A percentile compares a stretch with the other conserved stretches of the same genome.
These are phyloP conservation scores for Sarocladiaceae sp. DNA, from an alignment of 2,329 filamentous ascomycete genomes.

Conservation along the genomic window DNA sequence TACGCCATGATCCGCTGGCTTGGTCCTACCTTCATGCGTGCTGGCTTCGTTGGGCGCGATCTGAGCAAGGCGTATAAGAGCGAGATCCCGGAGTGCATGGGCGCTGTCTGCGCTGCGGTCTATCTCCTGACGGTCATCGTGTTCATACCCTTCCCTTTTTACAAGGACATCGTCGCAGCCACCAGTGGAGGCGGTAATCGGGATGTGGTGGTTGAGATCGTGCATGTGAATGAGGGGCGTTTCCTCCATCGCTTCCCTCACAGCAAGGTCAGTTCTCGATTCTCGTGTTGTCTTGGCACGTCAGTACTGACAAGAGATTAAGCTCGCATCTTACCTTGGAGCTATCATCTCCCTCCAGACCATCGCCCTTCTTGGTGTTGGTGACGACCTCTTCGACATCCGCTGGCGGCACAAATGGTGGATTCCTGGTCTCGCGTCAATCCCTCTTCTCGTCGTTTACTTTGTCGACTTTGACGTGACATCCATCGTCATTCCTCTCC, in stretches of 20 bases:
- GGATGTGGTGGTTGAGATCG: slow-evolving; percentile 70
- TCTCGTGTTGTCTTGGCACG: background rate
- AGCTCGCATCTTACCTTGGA: slow-evolving; percentile 92
- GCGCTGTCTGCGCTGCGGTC: slow-evolving; percentile 83
- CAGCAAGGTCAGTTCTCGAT: slow-evolving; percentile 63
- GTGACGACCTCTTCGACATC: slow-evolving; percentile 96
- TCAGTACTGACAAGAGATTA: slow-evolving; percentile 3
- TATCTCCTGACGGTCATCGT: slow-evolving; percentile 84
- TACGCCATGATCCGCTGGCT: slow-evolving; percentile 92
- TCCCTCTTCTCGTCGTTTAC: slow-evolving; percentile 93
- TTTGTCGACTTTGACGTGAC: slow-evolving; percentile 98
- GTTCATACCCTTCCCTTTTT: slow-evolving; percentile 96
- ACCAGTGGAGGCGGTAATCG: slow-evolving; percentile 90
- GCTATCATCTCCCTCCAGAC: slow-evolving; percentile 89
- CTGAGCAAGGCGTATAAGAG: slow-evolving; percentile 63
- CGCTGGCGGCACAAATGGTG: slow-evolving; percentile 98
- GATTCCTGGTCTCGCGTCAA: slow-evolving; percentile 88
- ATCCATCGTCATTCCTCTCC: slow-evolving; percentile 83
- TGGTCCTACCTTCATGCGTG: slow-evolving; percentile 79
- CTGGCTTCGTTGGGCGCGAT: slow-evolving; percentile 84
- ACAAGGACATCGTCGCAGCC: slow-evolving; percentile 93
- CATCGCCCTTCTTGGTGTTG: slow-evolving; percentile 84
- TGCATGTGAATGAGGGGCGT: slow-evolving; percentile 72
- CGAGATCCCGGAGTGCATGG: slow-evolving; percentile 94
- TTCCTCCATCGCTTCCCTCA: slow-evolving; percentile 90